A percentile compares a stretch with the other conserved stretches of the same genome.
Evolutionary conservation across 345 rosid species (phyloP).

Genomic region (Isatis tinctoria): DNA sequence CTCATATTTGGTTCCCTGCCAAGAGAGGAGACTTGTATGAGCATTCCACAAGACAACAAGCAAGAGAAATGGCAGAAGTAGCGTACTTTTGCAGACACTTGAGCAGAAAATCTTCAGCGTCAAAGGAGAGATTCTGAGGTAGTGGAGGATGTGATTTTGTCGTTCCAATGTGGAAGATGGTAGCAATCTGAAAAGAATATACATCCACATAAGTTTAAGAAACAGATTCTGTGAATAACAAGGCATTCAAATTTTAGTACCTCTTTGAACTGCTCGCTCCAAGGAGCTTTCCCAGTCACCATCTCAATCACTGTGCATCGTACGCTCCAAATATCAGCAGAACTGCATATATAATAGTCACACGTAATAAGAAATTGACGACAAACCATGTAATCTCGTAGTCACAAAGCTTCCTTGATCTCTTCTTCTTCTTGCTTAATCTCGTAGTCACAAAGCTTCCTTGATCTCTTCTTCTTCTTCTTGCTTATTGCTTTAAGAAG

Average conservation of each 20-base stretch:
- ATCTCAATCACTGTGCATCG: constrained; percentile 95
- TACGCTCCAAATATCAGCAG: constrained; percentile 95
- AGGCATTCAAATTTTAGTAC: constrained; percentile 23
- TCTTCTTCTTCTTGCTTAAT: too few species aligned
- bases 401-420: too few species aligned
- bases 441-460: too few species aligned
- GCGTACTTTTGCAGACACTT: constrained; percentile 72
- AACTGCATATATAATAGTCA: constrained; percentile 37
- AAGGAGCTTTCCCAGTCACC: constrained; percentile 95
- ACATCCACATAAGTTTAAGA: constrained; percentile 8
- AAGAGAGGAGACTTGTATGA: constrained; percentile 18
- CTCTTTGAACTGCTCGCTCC: constrained; percentile 93
- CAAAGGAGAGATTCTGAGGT: constrained; percentile 71
- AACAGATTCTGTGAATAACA: neutral
- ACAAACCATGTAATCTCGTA: neutral
- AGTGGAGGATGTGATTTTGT: constrained; percentile 90
- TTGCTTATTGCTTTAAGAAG: neutral
- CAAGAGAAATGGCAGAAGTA: neutral
- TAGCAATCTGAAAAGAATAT: constrained; percentile 53
- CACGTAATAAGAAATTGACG: too few species aligned
- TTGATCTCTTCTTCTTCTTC: neutral
- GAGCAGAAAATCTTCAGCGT: constrained; percentile 72
- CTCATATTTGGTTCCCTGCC: neutral
- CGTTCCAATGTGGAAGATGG: too few species aligned
- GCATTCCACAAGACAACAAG: neutral